phyloP scores from a whole-genome alignment of 2,329 filamentous ascomycete genomes.

The Westerdykella ornata region DNA sequence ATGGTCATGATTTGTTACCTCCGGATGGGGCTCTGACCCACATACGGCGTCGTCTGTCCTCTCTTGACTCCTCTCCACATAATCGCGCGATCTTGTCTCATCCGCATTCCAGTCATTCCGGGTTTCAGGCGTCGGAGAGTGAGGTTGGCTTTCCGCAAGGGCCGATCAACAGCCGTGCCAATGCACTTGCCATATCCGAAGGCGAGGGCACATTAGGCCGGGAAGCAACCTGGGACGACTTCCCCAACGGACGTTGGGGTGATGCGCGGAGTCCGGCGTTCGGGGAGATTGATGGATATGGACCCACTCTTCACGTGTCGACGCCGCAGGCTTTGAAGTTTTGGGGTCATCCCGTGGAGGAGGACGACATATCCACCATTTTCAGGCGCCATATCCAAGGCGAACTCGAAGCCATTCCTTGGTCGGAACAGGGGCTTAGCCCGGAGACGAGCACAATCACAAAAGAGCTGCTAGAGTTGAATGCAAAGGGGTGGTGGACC shows the following conservation, averaged over 20 bases:
- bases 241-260: slow-evolving; percentile 92
- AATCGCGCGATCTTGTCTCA: slow-evolving; percentile 80
- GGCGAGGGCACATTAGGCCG: slow-evolving; percentile 82
- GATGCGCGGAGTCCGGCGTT: slow-evolving; percentile 82
- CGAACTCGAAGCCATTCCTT: slow-evolving; percentile 74
- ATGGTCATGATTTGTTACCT: slow-evolving; percentile 27
- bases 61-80: slow-evolving; percentile 74
- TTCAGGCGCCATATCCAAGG: slow-evolving; percentile 79
- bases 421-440: slow-evolving; percentile 84
- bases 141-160: slow-evolving; percentile 72
- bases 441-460: slow-evolving; percentile 80
- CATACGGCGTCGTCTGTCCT: slow-evolving; percentile 60
- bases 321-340: slow-evolving; percentile 73
- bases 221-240: slow-evolving; percentile 98
- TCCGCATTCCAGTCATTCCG: slow-evolving; percentile 45
- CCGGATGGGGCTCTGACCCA: slow-evolving; percentile 21
- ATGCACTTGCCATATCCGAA: slow-evolving; percentile 88
- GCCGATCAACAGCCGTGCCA: slow-evolving; percentile 67
- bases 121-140: slow-evolving; percentile 61
- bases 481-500: slow-evolving; percentile 87
- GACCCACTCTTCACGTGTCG: slow-evolving; percentile 87
- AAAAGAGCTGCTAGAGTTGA: slow-evolving; percentile 66
- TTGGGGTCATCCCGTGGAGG: slow-evolving; percentile 71
- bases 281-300: slow-evolving; percentile 96
- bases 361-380: slow-evolving; percentile 66